A percentile compares a stretch with the other conserved stretches of the same genome.
phyloP scores from a whole-genome alignment of 169 alveolate species.

The Theileria parva region DNA sequence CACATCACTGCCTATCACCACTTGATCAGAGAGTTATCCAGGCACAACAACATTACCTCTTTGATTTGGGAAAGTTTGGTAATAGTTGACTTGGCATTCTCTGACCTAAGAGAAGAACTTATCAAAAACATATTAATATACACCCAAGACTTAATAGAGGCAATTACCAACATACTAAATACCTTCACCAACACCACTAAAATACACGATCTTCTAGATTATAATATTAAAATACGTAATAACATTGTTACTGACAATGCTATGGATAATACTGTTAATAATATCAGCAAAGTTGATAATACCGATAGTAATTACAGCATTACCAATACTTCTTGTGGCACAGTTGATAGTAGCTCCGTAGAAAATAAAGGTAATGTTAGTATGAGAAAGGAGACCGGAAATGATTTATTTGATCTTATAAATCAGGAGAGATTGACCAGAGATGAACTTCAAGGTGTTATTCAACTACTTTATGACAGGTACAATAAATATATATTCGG shows the following conservation, averaged over 20 bases:
- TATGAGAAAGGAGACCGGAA: neutral
- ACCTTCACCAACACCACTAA: slow-evolving; percentile 44
- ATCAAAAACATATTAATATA: slow-evolving; percentile 47
- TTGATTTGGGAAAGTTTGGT: slow-evolving; percentile 27
- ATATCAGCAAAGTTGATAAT: too few species aligned
- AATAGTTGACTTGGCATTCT: slow-evolving; percentile 53
- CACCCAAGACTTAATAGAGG: slow-evolving; percentile 47
- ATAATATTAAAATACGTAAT: neutral
- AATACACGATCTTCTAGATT: neutral
- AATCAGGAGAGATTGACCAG: neutral
- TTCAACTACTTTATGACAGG: slow-evolving; percentile 12
- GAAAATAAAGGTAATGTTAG: neutral
- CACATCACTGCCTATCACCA: neutral
- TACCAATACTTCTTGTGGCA: too few species aligned
- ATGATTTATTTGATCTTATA: neutral
- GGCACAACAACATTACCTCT: slow-evolving; percentile 18
- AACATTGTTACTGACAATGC: neutral
- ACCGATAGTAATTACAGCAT: neutral
- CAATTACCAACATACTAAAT: slow-evolving; percentile 36
- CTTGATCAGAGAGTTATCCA: neutral
- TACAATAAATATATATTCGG: slow-evolving; percentile 54
- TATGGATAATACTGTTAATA: neutral
- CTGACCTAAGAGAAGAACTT: slow-evolving; percentile 58
- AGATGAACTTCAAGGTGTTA: neutral
- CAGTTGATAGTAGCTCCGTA: neutral